A percentile compares a stretch with the other conserved stretches of the same genome.
phyloP scores from a whole-genome alignment of 257 asterid genomes.

The Plantago ovata region DNA sequence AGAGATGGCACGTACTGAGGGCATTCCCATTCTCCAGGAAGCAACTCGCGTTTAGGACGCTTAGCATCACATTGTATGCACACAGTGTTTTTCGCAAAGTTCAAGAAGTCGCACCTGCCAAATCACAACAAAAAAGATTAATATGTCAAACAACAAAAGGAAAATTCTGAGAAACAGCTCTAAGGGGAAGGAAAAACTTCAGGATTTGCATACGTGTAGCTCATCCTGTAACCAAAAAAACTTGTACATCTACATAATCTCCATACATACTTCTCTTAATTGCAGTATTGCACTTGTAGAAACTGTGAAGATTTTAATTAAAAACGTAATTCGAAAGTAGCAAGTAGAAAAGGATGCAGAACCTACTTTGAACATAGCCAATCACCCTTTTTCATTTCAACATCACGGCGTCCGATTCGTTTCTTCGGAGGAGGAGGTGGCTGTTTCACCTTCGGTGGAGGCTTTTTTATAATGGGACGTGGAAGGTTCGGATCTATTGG shows the following conservation, averaged over 20 bases:
- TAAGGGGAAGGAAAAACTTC: neutral
- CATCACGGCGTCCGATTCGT: constrained; percentile 78
- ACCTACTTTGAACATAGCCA: constrained; percentile 95
- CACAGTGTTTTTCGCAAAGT: constrained; percentile 86
- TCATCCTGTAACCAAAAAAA: no score
- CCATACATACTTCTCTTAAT: no score
- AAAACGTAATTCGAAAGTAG: constrained; percentile 6
- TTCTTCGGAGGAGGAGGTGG: constrained; percentile 92
- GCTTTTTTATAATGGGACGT: constrained; percentile 75
- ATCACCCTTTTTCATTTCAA: constrained; percentile 98
- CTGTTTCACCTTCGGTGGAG: constrained; percentile 91
- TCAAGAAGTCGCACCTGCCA: constrained; percentile 93
- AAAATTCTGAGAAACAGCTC: neutral
- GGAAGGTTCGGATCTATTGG: constrained; percentile 94
- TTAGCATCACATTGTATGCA: constrained; percentile 96
- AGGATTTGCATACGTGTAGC: neutral
- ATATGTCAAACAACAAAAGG: neutral
- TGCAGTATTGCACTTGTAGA: no score
- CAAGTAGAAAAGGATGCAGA: constrained; percentile 20
- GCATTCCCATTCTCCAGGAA: constrained; percentile 99
- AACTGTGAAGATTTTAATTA: constrained; percentile 1
- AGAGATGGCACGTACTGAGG: constrained; percentile 58
- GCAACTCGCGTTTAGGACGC: constrained; percentile 94
- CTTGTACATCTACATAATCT: no score
- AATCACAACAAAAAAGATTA: neutral